Evolutionary conservation across 148 eudicot genomes (phyloP).

Genomic region (Spergularia marina): DNA sequence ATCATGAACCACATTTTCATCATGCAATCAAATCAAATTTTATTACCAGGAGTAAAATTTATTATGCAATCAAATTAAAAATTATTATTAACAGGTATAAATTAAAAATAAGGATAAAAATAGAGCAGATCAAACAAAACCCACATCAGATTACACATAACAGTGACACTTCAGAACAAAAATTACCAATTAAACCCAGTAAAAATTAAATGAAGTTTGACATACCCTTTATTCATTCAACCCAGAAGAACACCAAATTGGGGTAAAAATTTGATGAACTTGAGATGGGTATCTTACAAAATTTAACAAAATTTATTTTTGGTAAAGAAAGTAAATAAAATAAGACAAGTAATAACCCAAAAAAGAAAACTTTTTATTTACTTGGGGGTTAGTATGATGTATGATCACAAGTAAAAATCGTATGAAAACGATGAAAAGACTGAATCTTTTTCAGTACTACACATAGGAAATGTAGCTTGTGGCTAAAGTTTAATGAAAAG

Average conservation of each 20-base stretch:
- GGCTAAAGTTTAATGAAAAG: slow-evolving; percentile 12
- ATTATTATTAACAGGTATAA: not conserved
- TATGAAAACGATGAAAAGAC: not conserved
- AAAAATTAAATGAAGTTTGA: slow-evolving; percentile 3
- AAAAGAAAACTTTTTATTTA: slow-evolving; percentile 11
- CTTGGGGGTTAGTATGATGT: not conserved
- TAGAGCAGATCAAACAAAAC: slow-evolving; percentile 6
- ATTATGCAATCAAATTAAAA: not conserved
- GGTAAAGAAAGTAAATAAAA: not conserved
- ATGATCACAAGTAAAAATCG: not conserved
- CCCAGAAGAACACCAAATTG: slow-evolving; percentile 12
- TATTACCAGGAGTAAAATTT: not conserved
- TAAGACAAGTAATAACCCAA: slow-evolving; percentile 6
- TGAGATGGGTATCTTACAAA: not conserved
- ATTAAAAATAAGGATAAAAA: not conserved
- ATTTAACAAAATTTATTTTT: not conserved
- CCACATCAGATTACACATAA: slow-evolving; percentile 24
- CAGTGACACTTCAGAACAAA: slow-evolving; percentile 19
- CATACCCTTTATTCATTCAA: slow-evolving; percentile 17
- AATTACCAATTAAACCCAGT: not conserved
- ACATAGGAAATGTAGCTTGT: not conserved
- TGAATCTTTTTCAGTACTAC: not conserved
- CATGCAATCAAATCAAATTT: slow-evolving; percentile 7
- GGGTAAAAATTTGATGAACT: slow-evolving; percentile 14
- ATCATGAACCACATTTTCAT: slow-evolving; percentile 46